Evolutionary conservation across 108 stramenopile species (phyloP).

Genomic region (Conticribra weissflogii): DNA sequence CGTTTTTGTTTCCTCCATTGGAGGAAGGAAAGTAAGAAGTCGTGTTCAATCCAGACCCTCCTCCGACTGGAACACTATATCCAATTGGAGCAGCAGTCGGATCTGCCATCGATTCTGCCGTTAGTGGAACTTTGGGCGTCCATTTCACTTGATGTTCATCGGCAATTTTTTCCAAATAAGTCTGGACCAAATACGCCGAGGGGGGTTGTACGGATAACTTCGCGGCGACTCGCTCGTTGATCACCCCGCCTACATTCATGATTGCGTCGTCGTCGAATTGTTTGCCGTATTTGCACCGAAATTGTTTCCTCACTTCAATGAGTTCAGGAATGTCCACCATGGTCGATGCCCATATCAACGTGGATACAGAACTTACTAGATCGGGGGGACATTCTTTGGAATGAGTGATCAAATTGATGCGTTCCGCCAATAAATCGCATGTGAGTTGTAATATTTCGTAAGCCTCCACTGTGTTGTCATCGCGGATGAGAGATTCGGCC

Average conservation of each 20-base stretch:
- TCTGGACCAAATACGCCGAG: constrained; percentile 81
- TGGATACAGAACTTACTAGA: constrained; percentile 66
- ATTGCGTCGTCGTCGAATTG: constrained; percentile 79
- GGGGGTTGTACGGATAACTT: constrained; percentile 90
- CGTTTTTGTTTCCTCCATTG: constrained; percentile 7
- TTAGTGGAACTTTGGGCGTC: constrained; percentile 65
- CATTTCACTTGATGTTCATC: constrained; percentile 84
- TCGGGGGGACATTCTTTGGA: constrained; percentile 81
- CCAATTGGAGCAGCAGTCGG: constrained; percentile 84
- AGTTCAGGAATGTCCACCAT: constrained; percentile 87
- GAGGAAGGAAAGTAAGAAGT: background rate
- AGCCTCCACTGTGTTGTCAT: constrained; percentile 88
- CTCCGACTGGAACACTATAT: constrained; percentile 65
- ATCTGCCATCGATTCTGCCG: constrained; percentile 59
- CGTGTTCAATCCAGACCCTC: constrained; percentile 61
- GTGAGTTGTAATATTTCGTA: constrained; percentile 82
- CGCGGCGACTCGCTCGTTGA: constrained; percentile 88
- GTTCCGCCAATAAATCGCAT: constrained; percentile 84
- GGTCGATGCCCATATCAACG: constrained; percentile 79
- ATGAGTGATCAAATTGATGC: constrained; percentile 70
- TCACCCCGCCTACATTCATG: constrained; percentile 69
- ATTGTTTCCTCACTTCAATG: constrained; percentile 77
- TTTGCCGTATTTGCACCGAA: constrained; percentile 85
- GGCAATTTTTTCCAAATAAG: constrained; percentile 89
- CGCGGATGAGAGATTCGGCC: constrained; percentile 87